Evolutionary conservation across 768 basidiomycete species (phyloP), one percentile per base, ranked within the genome.

Genomic region (Lentinula aciculospora): DNA sequence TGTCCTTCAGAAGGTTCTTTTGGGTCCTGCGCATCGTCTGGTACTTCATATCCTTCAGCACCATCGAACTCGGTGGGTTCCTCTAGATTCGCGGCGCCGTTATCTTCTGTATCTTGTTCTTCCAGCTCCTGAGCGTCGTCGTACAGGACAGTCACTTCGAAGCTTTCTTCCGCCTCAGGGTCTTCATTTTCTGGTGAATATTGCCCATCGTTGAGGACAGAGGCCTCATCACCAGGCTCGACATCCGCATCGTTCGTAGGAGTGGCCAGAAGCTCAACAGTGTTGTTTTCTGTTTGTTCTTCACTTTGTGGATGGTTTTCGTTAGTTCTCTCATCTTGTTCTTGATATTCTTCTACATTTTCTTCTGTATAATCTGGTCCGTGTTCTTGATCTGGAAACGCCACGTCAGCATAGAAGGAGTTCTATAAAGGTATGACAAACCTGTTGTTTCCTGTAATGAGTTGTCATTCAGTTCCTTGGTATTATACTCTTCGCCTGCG

Each of bases 131-230:
- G 47, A 28, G 51, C 34, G 17, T 51, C 49, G 34, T 53, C 51
- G 21, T 53, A 53, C 4, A 34, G 21, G 32, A 1, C 32, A 32
- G 15, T 34, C 29, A 7, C 49, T 50, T 37, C 36, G 13, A 25
- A 12, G 36, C 21, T 31, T 21, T 36, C 49, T 9, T 53, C 34
- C 4, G 10, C 12, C 15, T 32, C 51, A 17, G 51, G 4, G 12
- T 67, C 55, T 17, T 64, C 60, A 27, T 32, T 36, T 19, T 56
- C 55, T 44, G 53, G 37, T n/a, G 46, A n/a, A 17, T 54, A 59
- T 25, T 58, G 59, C 21, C 42, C 49, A 37, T 58, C 58, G 57
- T 64, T 45, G 31, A 6, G 29, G 25, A 21, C 9, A 19, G 28
- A 23, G 25, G 8, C 9, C 19, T 36, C 32, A 27, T 27, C 23